Base-by-base conservation (phyloP, 257 asterid genomes). In the Sherardia arvensis region DNA sequence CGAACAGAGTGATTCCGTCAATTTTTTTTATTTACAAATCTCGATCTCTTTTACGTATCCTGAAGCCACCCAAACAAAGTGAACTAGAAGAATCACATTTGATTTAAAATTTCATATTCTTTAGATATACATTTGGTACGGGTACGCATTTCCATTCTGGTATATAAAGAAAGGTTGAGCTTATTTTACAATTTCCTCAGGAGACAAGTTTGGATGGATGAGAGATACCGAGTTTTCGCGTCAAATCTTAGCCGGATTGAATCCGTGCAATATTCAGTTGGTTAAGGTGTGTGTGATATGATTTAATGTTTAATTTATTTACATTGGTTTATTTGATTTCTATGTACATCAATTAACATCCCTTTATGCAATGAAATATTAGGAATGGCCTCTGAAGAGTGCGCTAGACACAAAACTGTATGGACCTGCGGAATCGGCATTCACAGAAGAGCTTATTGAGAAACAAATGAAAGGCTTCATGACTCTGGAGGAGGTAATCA, bases 381-480 rank as follows among this genome's bases (percentile, higher is more conserved):
- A 87, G 97, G 95, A 90, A 73, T 85, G 90, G 93, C 96, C 97
- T 14, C 15, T 87, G 73, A 87, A 81, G 78, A 91, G 97, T 66
- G 66, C 67, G 14, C 85, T 91, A 1, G 97, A 91, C 61, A 83
- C 91, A 1, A 56, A 58, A 45, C 81, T 80, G 56, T 88, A 88
- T 47, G 96, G 96, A 17, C 85, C 96, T 43, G 69, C 82, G 21
- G 91, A 88, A 56, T 91, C 95, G 34, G 84, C 76, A 45, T 76
- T 91, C 63, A 84, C 91, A 7, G 75, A 60, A 29, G 79, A 83
- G 72, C 4, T 76, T 14, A 64, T 88, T 23, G 90, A 86, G 66
- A 1, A 59, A 59, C 79, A 81, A 55, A 80, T 86, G 32, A 57
- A 62, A 76, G 87, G 94, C 48, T 62, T 56, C 61, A 64, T 61